phyloP scores from a whole-genome alignment of 2,329 filamentous ascomycete species.

The Penicillium sp. region DNA sequence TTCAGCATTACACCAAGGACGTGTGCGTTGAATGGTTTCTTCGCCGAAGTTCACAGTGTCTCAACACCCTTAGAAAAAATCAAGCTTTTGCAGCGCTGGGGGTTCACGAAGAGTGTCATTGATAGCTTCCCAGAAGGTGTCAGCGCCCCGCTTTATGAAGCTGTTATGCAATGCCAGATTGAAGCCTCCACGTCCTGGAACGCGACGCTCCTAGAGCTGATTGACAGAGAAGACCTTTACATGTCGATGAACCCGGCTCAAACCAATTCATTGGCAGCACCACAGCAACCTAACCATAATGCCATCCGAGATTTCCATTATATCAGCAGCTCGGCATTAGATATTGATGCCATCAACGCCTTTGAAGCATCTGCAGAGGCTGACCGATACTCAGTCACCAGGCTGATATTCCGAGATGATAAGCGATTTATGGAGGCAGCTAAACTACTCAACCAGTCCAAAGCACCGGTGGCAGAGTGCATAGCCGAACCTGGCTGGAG shows the following conservation, averaged over 20 bases:
- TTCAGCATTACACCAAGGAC: slow-evolving; percentile 62
- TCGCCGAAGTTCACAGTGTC: slow-evolving; percentile 55
- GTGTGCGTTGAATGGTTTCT: slow-evolving; percentile 67
- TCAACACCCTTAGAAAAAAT: slow-evolving; percentile 63
- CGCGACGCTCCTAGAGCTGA: slow-evolving; percentile 67
- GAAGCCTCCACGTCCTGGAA: slow-evolving; percentile 77
- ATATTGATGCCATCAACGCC: slow-evolving; percentile 53
- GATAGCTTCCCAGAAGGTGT: slow-evolving; percentile 84
- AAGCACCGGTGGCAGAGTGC: slow-evolving; percentile 75
- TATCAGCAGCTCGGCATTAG: slow-evolving; percentile 61
- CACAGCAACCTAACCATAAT: slow-evolving; percentile 57
- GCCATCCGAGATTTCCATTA: slow-evolving; percentile 72
- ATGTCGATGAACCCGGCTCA: slow-evolving; percentile 58
- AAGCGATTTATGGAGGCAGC: slow-evolving; percentile 84
- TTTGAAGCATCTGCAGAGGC: slow-evolving; percentile 79
- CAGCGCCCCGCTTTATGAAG: slow-evolving; percentile 76
- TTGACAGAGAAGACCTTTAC: slow-evolving; percentile 79
- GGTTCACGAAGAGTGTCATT: slow-evolving; percentile 63
- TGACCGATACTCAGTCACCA: slow-evolving; percentile 78
- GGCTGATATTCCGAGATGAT: slow-evolving; percentile 87
- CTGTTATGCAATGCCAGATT: slow-evolving; percentile 80
- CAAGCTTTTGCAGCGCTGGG: slow-evolving; percentile 69
- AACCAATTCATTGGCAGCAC: slow-evolving; percentile 34
- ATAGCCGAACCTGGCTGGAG: slow-evolving; percentile 73
- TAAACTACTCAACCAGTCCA: slow-evolving; percentile 79